Conservation (phyloP, 805 yeast species). For the Lachancea quebecensis region DNA sequence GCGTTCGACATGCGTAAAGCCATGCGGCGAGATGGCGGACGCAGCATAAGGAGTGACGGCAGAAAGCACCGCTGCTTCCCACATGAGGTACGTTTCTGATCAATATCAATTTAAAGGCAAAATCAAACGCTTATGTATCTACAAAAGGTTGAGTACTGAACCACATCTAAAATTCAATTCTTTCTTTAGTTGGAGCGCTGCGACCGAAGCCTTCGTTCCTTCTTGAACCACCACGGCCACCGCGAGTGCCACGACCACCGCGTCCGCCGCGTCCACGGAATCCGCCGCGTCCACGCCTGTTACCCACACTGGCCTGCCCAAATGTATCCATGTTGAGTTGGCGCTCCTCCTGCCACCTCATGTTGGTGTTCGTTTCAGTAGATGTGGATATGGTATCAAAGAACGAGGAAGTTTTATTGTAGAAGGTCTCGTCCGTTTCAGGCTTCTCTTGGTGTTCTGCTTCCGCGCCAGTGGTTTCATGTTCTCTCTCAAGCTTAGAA, state of each 20-base stretch:
- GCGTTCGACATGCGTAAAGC: constrained; percentile 83
- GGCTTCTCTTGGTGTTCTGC: constrained; percentile 28
- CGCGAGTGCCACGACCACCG: constrained; percentile 32
- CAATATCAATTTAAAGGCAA: not conserved
- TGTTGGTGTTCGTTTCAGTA: constrained; percentile 38
- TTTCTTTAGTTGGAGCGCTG: constrained; percentile 12
- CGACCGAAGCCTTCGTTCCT: constrained; percentile 12
- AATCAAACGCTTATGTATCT: not conserved
- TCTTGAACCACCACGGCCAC: constrained; percentile 15
- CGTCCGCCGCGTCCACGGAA: constrained; percentile 37
- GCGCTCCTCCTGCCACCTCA: constrained; percentile 71
- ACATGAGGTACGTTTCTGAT: constrained; percentile 53
- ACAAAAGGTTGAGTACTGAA: constrained; percentile 1
- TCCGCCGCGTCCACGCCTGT: constrained; percentile 48
- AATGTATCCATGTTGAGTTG: constrained; percentile 73
- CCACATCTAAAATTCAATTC: constrained; percentile 11
- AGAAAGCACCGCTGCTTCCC: constrained; percentile 55
- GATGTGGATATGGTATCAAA: constrained; percentile 81
- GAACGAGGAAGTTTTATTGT: constrained; percentile 78
- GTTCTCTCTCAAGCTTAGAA: constrained; percentile 52
- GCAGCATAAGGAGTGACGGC: constrained; percentile 55
- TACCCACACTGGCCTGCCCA: constrained; percentile 57
- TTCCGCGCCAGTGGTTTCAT: constrained; percentile 13
- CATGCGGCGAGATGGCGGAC: constrained; percentile 47
- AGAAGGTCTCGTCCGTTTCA: constrained; percentile 32